Evolutionary conservation across 345 rosid genomes (phyloP).

Genomic region (Clausena lansium): DNA sequence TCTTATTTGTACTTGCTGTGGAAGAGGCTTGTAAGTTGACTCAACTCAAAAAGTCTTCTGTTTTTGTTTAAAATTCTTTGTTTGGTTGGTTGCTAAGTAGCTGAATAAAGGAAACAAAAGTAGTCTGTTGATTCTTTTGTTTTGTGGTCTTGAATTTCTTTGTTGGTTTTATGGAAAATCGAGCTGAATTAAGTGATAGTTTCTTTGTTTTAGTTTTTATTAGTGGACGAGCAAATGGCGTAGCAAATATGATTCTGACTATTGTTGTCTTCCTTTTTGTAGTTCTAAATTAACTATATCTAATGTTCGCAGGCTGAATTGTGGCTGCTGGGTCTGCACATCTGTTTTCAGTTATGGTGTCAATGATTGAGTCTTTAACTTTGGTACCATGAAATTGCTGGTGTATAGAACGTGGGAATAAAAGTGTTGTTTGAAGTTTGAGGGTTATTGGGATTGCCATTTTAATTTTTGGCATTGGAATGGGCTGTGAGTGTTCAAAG

Average conservation of each 20-base stretch:
- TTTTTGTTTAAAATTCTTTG: background rate
- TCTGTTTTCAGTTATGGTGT: background rate
- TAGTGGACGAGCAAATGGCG: background rate
- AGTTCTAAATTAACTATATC: background rate
- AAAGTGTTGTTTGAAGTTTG: background rate
- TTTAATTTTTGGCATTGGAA: conserved; percentile 15
- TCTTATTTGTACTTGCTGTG: background rate
- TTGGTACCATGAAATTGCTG: background rate
- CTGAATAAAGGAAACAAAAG: background rate
- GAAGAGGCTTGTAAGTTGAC: background rate
- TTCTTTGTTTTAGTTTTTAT: background rate
- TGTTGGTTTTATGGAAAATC: background rate
- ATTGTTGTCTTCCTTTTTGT: background rate
- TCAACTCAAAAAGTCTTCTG: background rate
- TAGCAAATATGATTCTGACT: background rate
- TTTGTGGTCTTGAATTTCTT: background rate
- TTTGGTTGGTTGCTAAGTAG: conserved; percentile 5
- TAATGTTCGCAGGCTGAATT: conserved; percentile 9
- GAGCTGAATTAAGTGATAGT: background rate
- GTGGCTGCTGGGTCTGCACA: background rate
- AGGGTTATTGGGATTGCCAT: background rate
- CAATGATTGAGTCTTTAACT: background rate
- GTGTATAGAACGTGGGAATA: background rate
- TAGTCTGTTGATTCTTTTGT: conserved; percentile 1
- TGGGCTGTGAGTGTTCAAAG: conserved; percentile 43